Percentiles rank a stretch among this genome's conserved stretches.
Evolutionary conservation across 202 grass and related monocot genomes (phyloP).

Genomic region (Hordeum pubiflorum): DNA sequence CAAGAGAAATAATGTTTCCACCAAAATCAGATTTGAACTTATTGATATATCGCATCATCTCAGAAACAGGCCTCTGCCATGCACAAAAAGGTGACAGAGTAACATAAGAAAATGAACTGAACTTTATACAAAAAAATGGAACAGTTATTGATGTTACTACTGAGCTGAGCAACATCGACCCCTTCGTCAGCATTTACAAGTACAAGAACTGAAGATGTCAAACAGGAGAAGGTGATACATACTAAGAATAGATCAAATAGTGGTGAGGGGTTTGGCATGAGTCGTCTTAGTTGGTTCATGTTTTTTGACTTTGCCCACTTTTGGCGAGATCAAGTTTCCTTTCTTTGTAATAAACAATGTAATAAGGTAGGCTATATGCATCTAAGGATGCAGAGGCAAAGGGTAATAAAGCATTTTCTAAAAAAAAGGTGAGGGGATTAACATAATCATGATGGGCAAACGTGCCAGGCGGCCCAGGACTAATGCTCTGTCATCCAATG

Average conservation of each 20-base stretch:
- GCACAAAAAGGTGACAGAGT: slow-evolving; percentile 8
- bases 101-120: slow-evolving; percentile 4
- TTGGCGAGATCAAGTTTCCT: not conserved
- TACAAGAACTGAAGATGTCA: not conserved
- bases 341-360: not conserved
- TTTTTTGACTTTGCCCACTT: not conserved
- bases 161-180: not conserved
- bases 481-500: not conserved
- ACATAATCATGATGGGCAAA: slow-evolving; percentile 1
- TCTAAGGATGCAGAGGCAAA: not conserved
- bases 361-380: not conserved
- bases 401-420: not conserved
- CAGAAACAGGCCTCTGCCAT: slow-evolving; percentile 67
- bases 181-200: not conserved
- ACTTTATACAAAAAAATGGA: not conserved
- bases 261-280: not conserved
- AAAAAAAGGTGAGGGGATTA: not conserved
- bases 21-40: slow-evolving; percentile 99
- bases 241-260: not conserved
- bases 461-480: not conserved
- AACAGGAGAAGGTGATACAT: not conserved
- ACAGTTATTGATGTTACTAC: not conserved
- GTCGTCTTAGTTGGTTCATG: not conserved
- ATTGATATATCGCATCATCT: slow-evolving; percentile 92
- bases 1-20: slow-evolving; percentile 69